Base-by-base conservation (phyloP, 371 early-diverging fungal species). In the Amoeboaphelidium occidentale region DNA sequence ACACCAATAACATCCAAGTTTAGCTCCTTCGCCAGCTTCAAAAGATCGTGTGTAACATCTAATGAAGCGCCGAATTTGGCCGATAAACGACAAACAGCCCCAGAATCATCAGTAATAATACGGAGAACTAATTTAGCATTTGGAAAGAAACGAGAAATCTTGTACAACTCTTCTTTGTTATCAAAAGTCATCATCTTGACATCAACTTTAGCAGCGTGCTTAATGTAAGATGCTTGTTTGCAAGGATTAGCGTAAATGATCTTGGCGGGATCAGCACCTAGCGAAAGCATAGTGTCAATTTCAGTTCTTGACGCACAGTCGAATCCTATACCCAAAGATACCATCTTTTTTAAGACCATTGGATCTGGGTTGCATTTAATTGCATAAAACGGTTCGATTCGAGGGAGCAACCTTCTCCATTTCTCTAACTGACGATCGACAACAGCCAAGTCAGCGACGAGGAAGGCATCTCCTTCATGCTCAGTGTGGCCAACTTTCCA, bases 161-260 rank as follows among this genome's bases (percentile, higher is more conserved):
- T 96, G 69, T 74, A 66, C 26, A 96, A 75, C 63, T 96, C 97
- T 62, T 93, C 91, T 2, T 76, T 77, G 63, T 93, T 96, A 66
- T 96, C 96, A 63, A 96, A 96, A 22, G 97, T 96, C 85, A 92
- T 85, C 72, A 82, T 74, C 51, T 64, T 62, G 23, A 96, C 86
- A 53, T 75, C 74, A 46, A 75, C 69, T 46, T 68, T 65, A 23
- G 66, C 63, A 12, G 93, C 88, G 56, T 70, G 86, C 48, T 81
- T 79, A 57, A 96, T 75, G 61, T 84, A 88, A 17, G 91, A 89
- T 23, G 76, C 72, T 55, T 87, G 89, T 69, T 96, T 96, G 74
- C 94, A 92, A 27, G 97, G 96, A 66, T 96, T 91, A 53, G 97
- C 97, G 54, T 86, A 96, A 59, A 96, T 90, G 58, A 96, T 80